Evolutionary conservation across 1,284 basidiomycete species (phyloP).

Genomic region (Ustilago vetiveriae): DNA sequence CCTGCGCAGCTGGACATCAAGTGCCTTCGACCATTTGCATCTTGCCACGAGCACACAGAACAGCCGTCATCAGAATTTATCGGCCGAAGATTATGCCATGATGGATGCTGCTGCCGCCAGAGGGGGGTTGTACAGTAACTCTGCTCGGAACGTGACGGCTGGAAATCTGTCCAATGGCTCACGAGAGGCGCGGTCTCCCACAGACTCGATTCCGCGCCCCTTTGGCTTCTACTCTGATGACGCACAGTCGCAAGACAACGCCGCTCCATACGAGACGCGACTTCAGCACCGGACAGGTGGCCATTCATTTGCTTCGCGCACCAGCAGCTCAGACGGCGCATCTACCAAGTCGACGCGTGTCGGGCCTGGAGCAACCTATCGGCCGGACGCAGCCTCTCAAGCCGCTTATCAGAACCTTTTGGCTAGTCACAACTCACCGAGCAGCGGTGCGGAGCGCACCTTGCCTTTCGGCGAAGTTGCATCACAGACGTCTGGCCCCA

Average conservation of each 20-base stretch:
- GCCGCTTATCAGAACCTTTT: slow-evolving; percentile 42
- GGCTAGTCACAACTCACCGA: slow-evolving; percentile 23
- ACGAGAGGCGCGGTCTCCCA: slow-evolving; percentile 25
- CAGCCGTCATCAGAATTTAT: slow-evolving; percentile 1
- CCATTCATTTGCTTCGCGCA: slow-evolving; percentile 4
- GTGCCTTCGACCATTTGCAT: slow-evolving; percentile 27
- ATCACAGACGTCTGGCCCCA: slow-evolving; percentile 2
- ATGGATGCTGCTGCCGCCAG: slow-evolving; percentile 7
- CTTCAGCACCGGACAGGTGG: slow-evolving; percentile 15
- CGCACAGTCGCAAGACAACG: slow-evolving; percentile 6
- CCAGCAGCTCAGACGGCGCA: slow-evolving; percentile 19
- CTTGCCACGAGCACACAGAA: slow-evolving; percentile 7
- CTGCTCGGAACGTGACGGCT: not conserved
- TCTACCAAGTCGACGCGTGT: slow-evolving; percentile 31
- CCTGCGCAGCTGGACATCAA: slow-evolving; percentile 45
- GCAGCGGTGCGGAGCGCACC: slow-evolving; percentile 12
- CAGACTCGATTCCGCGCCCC: slow-evolving; percentile 16
- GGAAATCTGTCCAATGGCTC: slow-evolving; percentile 15
- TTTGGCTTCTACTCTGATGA: slow-evolving; percentile 36
- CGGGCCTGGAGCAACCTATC: slow-evolving; percentile 34
- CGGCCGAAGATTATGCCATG: slow-evolving; percentile 29
- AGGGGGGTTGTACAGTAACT: not conserved
- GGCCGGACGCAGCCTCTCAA: slow-evolving; percentile 42
- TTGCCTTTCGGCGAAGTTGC: slow-evolving; percentile 12
- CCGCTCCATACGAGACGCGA: slow-evolving; percentile 1